Percentiles rank a stretch among this genome's conserved stretches.
Evolutionary conservation across 208 protist genomes (phyloP).

Genomic region (Trypanosoma melophagium): DNA sequence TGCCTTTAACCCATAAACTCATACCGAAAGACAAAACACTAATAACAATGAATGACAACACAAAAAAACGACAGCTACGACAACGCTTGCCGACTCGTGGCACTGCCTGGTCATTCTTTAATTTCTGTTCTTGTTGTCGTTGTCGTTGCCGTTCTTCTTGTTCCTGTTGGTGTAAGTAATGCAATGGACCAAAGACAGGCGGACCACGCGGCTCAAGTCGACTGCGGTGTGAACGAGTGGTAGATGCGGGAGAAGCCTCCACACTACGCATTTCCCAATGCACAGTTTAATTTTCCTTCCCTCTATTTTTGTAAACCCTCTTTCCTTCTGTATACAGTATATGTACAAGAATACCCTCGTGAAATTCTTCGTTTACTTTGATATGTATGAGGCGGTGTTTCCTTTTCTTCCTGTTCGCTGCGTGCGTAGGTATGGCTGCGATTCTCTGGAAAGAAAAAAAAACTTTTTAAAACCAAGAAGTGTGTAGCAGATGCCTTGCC

Average conservation of each 20-base stretch:
- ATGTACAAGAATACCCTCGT: not conserved
- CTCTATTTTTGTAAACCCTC: not conserved
- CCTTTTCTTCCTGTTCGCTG: not conserved
- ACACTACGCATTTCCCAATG: not conserved
- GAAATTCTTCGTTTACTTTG: not conserved
- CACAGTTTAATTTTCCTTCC: not conserved
- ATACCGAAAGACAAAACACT: no score
- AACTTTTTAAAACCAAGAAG: not conserved
- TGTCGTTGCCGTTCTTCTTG: not conserved
- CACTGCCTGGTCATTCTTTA: not conserved
- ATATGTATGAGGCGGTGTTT: not conserved
- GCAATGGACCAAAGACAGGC: conserved; percentile 47
- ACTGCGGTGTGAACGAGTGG: conserved; percentile 61
- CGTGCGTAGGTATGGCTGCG: not conserved
- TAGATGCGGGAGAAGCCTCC: conserved; percentile 9
- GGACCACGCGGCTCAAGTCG: conserved; percentile 54
- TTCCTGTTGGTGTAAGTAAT: not conserved
- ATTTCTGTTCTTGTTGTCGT: not conserved
- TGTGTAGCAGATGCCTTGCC: no score
- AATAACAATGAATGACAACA: not conserved
- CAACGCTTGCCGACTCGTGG: no score
- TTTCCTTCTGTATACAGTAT: not conserved
- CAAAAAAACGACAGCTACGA: not conserved
- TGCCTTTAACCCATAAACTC: no score
- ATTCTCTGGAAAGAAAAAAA: not conserved